Percentiles rank a stretch among this genome's conserved stretches.
These are phyloP conservation scores for Metschnikowia lunata DNA, from an alignment of 805 yeast species.

Conservation along the genomic window DNA sequence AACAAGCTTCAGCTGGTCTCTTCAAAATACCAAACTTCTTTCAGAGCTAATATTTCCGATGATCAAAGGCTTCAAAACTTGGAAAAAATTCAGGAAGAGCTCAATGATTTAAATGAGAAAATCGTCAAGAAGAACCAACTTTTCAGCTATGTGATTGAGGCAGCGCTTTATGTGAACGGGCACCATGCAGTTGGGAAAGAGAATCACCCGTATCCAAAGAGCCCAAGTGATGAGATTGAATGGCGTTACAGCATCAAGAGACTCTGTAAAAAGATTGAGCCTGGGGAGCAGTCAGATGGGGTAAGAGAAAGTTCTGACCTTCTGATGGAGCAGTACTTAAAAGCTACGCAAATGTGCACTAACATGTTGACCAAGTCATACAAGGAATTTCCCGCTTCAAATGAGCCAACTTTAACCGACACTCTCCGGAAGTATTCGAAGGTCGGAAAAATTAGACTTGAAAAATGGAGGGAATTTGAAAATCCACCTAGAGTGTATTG, in stretches of 20 bases:
- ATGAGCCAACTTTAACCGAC: conserved; percentile 7
- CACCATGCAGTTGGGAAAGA: conserved; percentile 3
- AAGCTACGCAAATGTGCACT: conserved; percentile 9
- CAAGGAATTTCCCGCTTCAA: conserved; percentile 7
- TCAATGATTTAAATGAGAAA: conserved; percentile 23
- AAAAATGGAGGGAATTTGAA: conserved; percentile 24
- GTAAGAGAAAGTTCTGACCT: not conserved
- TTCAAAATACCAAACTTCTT: conserved; percentile 27
- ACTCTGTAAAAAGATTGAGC: conserved; percentile 1
- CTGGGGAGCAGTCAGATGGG: not conserved
- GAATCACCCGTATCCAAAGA: conserved; percentile 23
- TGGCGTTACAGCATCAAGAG: conserved; percentile 20
- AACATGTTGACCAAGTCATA: conserved; percentile 12
- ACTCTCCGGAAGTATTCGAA: conserved; percentile 22
- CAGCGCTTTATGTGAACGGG: conserved; percentile 19
- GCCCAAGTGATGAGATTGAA: conserved; percentile 20
- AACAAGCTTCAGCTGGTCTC: conserved; percentile 24
- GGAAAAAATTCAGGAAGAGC: conserved; percentile 21
- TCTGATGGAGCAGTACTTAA: conserved; percentile 12
- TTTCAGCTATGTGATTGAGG: conserved; percentile 21
- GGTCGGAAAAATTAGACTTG: conserved; percentile 25
- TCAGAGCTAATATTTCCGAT: conserved; percentile 22
- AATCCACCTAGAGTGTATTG: conserved; percentile 16
- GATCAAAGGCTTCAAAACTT: conserved; percentile 24
- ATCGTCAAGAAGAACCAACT: conserved; percentile 18